Base-by-base conservation (phyloP, 2,329 filamentous ascomycete species). In the Saccharata proteae region DNA sequence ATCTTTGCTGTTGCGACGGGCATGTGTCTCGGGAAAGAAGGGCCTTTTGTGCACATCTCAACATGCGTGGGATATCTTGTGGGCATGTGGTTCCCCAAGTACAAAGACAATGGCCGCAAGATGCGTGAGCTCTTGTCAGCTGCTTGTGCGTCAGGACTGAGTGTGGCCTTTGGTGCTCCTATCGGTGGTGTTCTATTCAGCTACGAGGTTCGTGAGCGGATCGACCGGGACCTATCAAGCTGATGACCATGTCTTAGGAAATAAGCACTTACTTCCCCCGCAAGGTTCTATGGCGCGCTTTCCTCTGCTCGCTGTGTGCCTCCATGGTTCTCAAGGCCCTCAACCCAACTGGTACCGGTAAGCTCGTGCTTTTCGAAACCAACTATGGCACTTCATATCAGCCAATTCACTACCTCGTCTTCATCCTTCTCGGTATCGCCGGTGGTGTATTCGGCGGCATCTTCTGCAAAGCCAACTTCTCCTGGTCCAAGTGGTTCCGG, bases 11-110 rank as follows among this genome's bases (percentile, higher is more conserved):
- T 75, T 2, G 61, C 67, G 0, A 70, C 69, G 1, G 68, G 69
- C 10, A 69, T 74, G 65, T 72, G 65, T 42, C 48, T 75, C 4
- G 71, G 71, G 1, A 74, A 75, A 51, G 70, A 75, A 58, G 70
- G 71, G 0, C 70, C 69, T 0, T 74, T 74, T 39, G 69, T 75
- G 2, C 70, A 74, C 45, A 74, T 74, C 20, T 68, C 66, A 1
- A 70, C 69, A 2, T 73, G 68, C 40, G 62, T 69, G 0, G 68
- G 68, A 6, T 65, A 69, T 40, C 54, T 73, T 3, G 60, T 72
- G 1, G 65, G 62, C 6, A 57, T 45, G 12, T 37, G 51, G n/a
- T 66, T 74, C 25, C 63, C 66, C 0, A 74, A 73, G 42, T 74
- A 74, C 43, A 50, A 55, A n/a, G 55, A 65, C 6, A 74, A 74